Evolutionary conservation across 2,329 filamentous ascomycete genomes (phyloP).

Genomic region (Sclerotinia minor): DNA sequence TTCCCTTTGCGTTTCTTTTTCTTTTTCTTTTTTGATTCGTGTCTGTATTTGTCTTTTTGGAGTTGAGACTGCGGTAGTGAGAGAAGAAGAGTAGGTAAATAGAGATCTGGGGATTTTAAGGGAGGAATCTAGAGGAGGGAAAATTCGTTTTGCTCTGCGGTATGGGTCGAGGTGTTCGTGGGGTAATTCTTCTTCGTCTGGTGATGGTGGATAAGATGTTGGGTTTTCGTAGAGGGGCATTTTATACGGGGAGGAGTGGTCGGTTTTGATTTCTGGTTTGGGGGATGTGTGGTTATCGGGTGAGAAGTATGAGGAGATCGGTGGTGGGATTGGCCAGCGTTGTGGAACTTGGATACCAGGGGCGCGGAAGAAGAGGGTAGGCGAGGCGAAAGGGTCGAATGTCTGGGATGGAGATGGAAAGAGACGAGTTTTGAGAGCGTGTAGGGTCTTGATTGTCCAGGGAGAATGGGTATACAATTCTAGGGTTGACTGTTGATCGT

Average conservation of each 20-base stretch:
- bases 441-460: constrained; percentile 34
- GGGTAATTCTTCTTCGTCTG: neutral
- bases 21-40: neutral
- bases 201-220: neutral
- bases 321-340: constrained; percentile 28
- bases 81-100: constrained; percentile 28
- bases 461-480: neutral
- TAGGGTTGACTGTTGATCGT: neutral
- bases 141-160: constrained; percentile 33
- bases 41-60: neutral
- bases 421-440: constrained; percentile 46
- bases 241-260: neutral
- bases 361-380: constrained; percentile 58
- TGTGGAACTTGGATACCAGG: constrained; percentile 43
- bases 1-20: neutral
- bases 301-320: constrained; percentile 11
- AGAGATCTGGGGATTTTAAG: constrained; percentile 35
- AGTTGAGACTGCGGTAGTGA: too few relatives aligned
- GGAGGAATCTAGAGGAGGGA: constrained; percentile 32
- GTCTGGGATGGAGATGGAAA: constrained; percentile 52
- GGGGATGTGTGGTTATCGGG: neutral
- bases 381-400: constrained; percentile 62
- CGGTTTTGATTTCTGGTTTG: neutral
- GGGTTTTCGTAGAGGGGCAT: neutral
- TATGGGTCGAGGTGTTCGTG: constrained; percentile 18